phyloP scores from a whole-genome alignment of 2,329 filamentous ascomycete species.

The Calonectria honghensis region DNA sequence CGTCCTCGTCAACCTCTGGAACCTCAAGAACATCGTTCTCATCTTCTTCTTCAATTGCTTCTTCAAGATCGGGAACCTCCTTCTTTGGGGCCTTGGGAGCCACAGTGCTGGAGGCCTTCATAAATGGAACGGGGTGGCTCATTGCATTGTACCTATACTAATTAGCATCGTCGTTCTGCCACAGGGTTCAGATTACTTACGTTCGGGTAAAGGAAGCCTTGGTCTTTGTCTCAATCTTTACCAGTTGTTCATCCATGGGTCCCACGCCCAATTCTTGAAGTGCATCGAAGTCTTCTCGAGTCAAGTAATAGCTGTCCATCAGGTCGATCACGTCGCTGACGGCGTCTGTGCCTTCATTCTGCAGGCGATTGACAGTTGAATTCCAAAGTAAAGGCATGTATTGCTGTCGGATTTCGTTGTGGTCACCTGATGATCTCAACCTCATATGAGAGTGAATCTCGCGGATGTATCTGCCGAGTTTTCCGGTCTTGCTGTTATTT shows the following conservation, averaged over 20 bases:
- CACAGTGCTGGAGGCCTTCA: slow-evolving; percentile 88
- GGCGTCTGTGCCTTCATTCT: slow-evolving; percentile 86
- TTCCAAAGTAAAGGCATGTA: slow-evolving; percentile 94
- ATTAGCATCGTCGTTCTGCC: slow-evolving; percentile 33
- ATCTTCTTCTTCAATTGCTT: slow-evolving; percentile 95
- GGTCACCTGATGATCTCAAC: slow-evolving; percentile 89
- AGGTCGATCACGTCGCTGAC: slow-evolving; percentile 90
- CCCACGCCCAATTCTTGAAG: slow-evolving; percentile 95
- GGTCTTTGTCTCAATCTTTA: slow-evolving; percentile 88
- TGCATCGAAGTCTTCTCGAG: slow-evolving; percentile 94
- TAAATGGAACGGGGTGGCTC: slow-evolving; percentile 94
- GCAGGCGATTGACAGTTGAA: slow-evolving; percentile 83
- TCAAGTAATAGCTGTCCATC: slow-evolving; percentile 98
- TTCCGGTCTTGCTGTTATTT: slow-evolving; percentile 91
- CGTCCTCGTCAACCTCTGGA: slow-evolving; percentile 80
- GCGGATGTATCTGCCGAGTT: slow-evolving; percentile 86
- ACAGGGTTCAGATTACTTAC: slow-evolving; percentile 71
- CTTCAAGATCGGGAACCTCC: slow-evolving; percentile 94
- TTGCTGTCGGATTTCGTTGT: slow-evolving; percentile 94
- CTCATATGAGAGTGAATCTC: slow-evolving; percentile 99
- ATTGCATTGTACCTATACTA: slow-evolving; percentile 84
- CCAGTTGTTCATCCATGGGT: slow-evolving; percentile 82
- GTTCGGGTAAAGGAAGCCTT: slow-evolving; percentile 92
- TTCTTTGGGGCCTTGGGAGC: slow-evolving; percentile 82
- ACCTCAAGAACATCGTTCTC: slow-evolving; percentile 77